Base-by-base conservation (phyloP, 2,329 filamentous ascomycete genomes). In the Aspergillus ruber region DNA sequence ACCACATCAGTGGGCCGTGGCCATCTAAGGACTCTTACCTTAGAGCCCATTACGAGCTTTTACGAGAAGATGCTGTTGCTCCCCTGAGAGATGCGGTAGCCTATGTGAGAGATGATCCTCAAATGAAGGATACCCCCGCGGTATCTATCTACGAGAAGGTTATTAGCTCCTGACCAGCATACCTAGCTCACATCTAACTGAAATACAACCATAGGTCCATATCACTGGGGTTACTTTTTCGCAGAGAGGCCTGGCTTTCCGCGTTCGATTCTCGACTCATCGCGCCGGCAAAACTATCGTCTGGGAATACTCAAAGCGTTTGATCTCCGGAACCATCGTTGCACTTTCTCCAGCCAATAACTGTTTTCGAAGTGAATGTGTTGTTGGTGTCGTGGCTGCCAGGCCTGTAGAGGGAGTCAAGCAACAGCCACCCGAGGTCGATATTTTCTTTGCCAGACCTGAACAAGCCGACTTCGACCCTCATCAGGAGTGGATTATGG, bases 21-120 rank as follows among this genome's bases (percentile, higher is more conserved):
- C 53, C 67, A 0, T 80, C 74, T 4, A 84, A 80, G 41, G 74
- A 81, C 1, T 72, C 76, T 0, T 95, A 95, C 49, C 72, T 95
- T 0, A 72, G 80, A 27, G 78, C 81, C 0, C 87, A 94, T 43
- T 95, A 93, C 60, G 74, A 81, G 3, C 77, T 95, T 1, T 74
- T 89, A 6, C 78, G 90, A 2, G 86, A 89, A 59, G 89, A 95
- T 60, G 80, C 82, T 0, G 72, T 87, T 3, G 79, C 85, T 10
- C 78, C 83, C 1, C 73, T 95, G 0, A 79, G 89, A 6, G 76
- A 81, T 51, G 83, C 86, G 0, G 77, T 95, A 1, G 68, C 71
- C 0, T 67, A 74, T 10, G 77, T 86, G 46, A 76, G 74, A 20
- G 54, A 65, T 1, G 59, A 76, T 6, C 82, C 83, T 0, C 51